Conservation (phyloP, 805 yeast genomes). For the Starmerella bombi region DNA sequence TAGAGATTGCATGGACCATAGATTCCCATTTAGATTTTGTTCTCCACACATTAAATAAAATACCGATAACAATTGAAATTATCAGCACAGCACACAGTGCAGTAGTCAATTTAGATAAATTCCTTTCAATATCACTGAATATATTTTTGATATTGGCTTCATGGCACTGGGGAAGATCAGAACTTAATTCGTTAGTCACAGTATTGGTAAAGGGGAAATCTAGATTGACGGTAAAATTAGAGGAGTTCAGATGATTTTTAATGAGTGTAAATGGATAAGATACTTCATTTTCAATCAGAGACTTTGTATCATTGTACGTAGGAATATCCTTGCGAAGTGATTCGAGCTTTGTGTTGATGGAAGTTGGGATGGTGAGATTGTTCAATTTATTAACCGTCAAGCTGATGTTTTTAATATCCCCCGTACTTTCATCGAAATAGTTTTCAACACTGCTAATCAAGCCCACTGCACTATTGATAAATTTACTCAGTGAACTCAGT, state of each 20-base stretch:
- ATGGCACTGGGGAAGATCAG: constrained; percentile 5
- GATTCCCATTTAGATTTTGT: constrained; percentile 10
- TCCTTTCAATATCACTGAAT: constrained; percentile 2
- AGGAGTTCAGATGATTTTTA: constrained; percentile 28
- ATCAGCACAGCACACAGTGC: constrained; percentile 10
- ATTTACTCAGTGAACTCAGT: constrained; percentile 42
- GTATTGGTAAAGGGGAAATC: not conserved
- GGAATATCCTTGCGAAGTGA: constrained; percentile 43
- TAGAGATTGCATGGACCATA: constrained; percentile 7
- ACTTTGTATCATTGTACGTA: constrained; percentile 49
- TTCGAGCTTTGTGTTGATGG: constrained; percentile 47
- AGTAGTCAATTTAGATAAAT: not conserved
- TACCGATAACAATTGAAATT: constrained; percentile 4
- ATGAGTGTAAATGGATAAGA: constrained; percentile 46
- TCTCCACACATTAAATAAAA: constrained; percentile 6
- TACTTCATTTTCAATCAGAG: constrained; percentile 42
- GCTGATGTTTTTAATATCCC: constrained; percentile 38
- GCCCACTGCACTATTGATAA: constrained; percentile 43
- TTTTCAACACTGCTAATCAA: constrained; percentile 41
- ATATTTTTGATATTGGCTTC: not conserved
- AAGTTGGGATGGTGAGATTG: constrained; percentile 50
- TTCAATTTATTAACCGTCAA: constrained; percentile 44
- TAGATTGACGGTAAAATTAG: constrained; percentile 7
- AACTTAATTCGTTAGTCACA: not conserved
- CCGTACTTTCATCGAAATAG: constrained; percentile 40